Percentiles rank a stretch among this genome's conserved stretches.
Evolutionary conservation across 2,329 filamentous ascomycete genomes (phyloP).

Genomic region (Apiospora malaysiana): DNA sequence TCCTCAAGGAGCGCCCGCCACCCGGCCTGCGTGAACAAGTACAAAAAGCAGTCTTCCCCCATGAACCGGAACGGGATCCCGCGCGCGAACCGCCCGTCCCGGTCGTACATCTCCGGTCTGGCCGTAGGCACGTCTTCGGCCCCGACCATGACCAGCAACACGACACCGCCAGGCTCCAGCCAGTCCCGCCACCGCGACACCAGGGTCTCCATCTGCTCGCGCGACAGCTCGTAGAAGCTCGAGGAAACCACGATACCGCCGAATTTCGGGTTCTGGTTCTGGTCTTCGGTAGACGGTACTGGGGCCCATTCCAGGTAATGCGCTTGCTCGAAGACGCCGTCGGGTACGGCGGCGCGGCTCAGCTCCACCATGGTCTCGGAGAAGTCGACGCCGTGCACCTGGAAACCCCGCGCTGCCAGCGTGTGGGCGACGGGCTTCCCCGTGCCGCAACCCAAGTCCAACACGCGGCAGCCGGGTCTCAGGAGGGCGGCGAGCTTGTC

Average conservation of each 20-base stretch:
- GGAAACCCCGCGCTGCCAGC: neutral
- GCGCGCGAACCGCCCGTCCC: constrained; percentile 4
- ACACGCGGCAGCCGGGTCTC: neutral
- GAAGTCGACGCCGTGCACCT: constrained; percentile 16
- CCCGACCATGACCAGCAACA: neutral
- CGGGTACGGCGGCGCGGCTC: neutral
- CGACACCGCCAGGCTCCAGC: constrained; percentile 10
- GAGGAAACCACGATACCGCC: constrained; percentile 7
- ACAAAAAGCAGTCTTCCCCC: neutral
- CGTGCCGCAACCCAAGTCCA: constrained; percentile 17
- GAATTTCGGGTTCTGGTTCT: neutral
- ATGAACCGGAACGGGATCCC: constrained; percentile 18
- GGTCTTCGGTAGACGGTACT: too few species aligned
- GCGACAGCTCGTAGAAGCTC: constrained; percentile 3
- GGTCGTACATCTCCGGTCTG: neutral
- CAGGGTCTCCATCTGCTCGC: neutral
- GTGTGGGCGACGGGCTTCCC: constrained; percentile 11
- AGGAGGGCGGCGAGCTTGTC: neutral
- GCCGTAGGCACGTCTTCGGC: constrained; percentile 1
- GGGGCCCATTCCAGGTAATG: neutral
- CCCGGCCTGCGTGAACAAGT: constrained; percentile 15
- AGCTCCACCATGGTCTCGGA: neutral
- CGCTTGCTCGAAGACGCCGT: neutral
- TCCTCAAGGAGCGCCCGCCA: constrained; percentile 16
- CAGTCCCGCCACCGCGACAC: constrained; percentile 7